Percentiles rank a stretch among this genome's conserved stretches.
phyloP scores from a whole-genome alignment of 139 green algal species.

The Closterium sp. region DNA sequence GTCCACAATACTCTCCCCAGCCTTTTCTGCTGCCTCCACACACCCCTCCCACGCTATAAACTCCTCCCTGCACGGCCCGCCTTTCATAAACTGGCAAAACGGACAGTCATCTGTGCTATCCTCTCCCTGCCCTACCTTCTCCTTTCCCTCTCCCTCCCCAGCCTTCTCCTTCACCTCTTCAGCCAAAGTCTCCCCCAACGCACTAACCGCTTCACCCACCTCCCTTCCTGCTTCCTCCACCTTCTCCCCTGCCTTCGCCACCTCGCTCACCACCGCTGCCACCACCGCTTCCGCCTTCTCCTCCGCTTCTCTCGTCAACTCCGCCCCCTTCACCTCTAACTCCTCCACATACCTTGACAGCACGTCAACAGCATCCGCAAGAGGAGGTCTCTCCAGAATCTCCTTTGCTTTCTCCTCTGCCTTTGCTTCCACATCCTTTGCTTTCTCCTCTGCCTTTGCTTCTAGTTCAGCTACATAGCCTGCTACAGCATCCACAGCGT shows the following conservation, averaged over 20 bases:
- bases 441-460: not conserved
- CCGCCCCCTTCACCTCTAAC: not conserved
- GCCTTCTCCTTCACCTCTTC: not conserved
- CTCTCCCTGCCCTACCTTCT: conserved; percentile 7
- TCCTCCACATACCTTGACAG: not conserved
- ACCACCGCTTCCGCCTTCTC: not conserved
- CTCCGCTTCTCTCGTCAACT: not conserved
- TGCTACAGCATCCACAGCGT: too few species aligned
- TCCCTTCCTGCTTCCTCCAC: not conserved
- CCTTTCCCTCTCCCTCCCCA: not conserved
- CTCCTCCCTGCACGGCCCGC: conserved; percentile 5
- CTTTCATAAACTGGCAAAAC: conserved; percentile 33
- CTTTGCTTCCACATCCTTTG: too few species aligned
- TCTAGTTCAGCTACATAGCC: too few species aligned
- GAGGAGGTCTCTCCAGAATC: not conserved
- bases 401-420: not conserved
- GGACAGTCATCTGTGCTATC: conserved; percentile 9
- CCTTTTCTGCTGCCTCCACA: conserved; percentile 13
- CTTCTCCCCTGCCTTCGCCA: not conserved
- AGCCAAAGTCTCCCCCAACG: not conserved
- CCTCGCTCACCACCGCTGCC: not conserved
- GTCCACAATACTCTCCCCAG: not conserved
- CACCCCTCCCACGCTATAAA: conserved; percentile 24
- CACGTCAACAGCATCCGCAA: not conserved
- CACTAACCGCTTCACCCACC: not conserved